Evolutionary conservation across 2,329 filamentous ascomycete species (phyloP).

Genomic region (Cytospora piceae): DNA sequence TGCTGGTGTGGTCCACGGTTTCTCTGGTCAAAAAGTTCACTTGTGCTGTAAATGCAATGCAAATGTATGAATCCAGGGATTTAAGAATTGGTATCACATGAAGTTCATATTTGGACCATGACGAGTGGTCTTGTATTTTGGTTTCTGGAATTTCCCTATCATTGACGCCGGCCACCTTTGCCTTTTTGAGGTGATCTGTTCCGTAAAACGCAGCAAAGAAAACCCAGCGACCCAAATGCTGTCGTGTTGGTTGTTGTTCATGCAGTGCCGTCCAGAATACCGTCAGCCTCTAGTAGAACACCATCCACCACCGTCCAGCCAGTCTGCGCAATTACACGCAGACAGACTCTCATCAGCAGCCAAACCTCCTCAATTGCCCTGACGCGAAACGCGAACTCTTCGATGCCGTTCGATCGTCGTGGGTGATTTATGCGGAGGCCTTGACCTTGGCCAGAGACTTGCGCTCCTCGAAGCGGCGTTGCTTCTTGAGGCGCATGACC

Average conservation of each 20-base stretch:
- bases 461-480: slow-evolving; percentile 96
- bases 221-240: slow-evolving; percentile 61
- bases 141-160: slow-evolving; percentile 64
- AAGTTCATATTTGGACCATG: slow-evolving; percentile 45
- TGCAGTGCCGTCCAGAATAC: slow-evolving; percentile 48
- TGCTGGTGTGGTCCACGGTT: not conserved
- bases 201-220: slow-evolving; percentile 58
- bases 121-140: slow-evolving; percentile 44
- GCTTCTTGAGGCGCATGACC: slow-evolving; percentile 99
- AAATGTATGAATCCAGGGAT: slow-evolving; percentile 7
- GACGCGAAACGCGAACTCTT: slow-evolving; percentile 28
- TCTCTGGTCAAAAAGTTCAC: not conserved
- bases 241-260: slow-evolving; percentile 43
- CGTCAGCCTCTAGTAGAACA: slow-evolving; percentile 39
- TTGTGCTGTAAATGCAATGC: not conserved
- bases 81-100: slow-evolving; percentile 33
- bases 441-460: slow-evolving; percentile 95
- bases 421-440: slow-evolving; percentile 69
- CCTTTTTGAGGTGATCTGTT: slow-evolving; percentile 53
- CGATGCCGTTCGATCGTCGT: slow-evolving; percentile 25
- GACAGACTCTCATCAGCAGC: slow-evolving; percentile 22
- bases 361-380: slow-evolving; percentile 30
- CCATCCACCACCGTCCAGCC: slow-evolving; percentile 29
- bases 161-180: slow-evolving; percentile 66
- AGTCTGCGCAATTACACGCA: slow-evolving; percentile 11